These are phyloP conservation scores for Trichoderma atrobrunneum DNA, from an alignment of 2,329 filamentous ascomycete genomes.

Conservation along the genomic window DNA sequence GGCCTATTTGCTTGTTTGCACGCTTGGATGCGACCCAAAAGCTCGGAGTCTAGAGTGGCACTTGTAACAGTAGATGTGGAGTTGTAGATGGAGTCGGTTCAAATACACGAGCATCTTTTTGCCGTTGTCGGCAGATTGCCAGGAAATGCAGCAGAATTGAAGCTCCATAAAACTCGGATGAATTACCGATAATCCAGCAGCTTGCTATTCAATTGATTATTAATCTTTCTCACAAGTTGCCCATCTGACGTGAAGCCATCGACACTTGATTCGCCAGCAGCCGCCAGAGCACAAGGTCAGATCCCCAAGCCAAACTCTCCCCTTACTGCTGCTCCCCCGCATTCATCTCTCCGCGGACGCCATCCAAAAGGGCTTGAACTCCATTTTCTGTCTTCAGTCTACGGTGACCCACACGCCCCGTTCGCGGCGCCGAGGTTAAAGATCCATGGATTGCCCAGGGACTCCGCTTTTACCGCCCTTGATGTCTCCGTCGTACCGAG, in stretches of 20 bases:
- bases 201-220: background rate
- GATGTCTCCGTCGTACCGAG: background rate
- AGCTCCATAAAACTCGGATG: background rate
- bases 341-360: background rate
- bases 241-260: background rate
- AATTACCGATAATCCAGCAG: background rate
- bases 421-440: conserved; percentile 1
- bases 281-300: background rate
- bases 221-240: background rate
- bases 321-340: background rate
- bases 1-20: background rate
- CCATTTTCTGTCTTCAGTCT: background rate
- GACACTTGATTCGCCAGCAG: background rate
- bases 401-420: background rate
- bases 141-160: background rate
- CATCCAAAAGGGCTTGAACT: background rate
- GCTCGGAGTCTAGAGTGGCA: background rate
- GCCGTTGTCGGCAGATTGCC: background rate
- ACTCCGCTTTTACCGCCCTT: background rate
- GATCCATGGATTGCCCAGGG: background rate
- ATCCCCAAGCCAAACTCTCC: background rate
- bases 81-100: background rate
- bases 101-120: background rate
- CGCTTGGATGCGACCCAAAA: background rate
- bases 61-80: background rate